Evolutionary conservation across 2,329 filamentous ascomycete species (phyloP).

Genomic region (Venturia aucupariae): DNA sequence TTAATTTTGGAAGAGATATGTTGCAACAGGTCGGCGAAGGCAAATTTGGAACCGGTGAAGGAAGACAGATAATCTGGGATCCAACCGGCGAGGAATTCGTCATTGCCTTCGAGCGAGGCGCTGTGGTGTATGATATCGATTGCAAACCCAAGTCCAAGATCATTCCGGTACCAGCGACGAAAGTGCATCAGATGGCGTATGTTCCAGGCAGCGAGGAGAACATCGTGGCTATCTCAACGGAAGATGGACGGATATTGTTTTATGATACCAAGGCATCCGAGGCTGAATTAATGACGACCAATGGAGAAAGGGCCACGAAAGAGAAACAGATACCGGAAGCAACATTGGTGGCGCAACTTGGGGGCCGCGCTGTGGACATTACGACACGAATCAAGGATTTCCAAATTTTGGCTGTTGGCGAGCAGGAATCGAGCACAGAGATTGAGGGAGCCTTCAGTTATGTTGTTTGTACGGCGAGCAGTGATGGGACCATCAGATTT

Average conservation of each 20-base stretch:
- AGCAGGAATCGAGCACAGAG: conserved; percentile 23
- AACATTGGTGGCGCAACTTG: conserved; percentile 61
- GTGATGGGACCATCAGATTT: conserved; percentile 74
- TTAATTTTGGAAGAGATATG: conserved; percentile 71
- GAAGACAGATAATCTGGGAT: conserved; percentile 73
- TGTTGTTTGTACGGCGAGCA: conserved; percentile 65
- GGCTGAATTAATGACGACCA: conserved; percentile 29
- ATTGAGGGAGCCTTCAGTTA: conserved; percentile 34
- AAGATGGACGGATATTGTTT: conserved; percentile 80
- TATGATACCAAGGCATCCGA: conserved; percentile 53
- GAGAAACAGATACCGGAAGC: conserved; percentile 49
- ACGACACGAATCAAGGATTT: conserved; percentile 82
- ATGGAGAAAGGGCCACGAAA: conserved; percentile 30
- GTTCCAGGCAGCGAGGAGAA: conserved; percentile 40
- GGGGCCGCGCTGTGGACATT: conserved; percentile 61
- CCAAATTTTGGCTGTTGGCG: conserved; percentile 43
- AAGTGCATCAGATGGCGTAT: conserved; percentile 77
- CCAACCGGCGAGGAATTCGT: conserved; percentile 70
- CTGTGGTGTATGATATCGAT: conserved; percentile 80
- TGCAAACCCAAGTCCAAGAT: conserved; percentile 70
- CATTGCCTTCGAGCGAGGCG: conserved; percentile 78
- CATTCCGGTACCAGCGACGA: conserved; percentile 58
- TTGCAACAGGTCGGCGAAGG: conserved; percentile 68
- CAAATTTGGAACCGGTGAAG: conserved; percentile 70
- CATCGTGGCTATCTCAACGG: conserved; percentile 67